Evolutionary conservation across 2,329 filamentous ascomycete genomes (phyloP), one percentile per base, ranked within the genome.

Genomic region (Xylariaceae sp.): DNA sequence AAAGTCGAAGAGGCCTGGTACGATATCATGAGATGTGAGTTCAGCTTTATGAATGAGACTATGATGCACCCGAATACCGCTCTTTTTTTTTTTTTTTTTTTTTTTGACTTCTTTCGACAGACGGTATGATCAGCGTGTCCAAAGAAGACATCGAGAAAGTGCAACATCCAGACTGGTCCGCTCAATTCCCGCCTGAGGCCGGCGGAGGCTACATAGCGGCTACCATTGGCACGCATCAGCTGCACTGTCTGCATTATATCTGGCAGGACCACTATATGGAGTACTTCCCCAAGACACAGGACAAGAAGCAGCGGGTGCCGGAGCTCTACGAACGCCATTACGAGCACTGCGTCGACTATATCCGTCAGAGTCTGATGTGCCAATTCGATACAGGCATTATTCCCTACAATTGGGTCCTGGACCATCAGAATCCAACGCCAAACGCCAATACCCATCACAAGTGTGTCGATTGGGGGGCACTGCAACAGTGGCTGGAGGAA

Each of bases 271-370:
- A 49, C 22, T 37, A 51, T 15, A 38, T 39, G 18, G 40, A 44
- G 4, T 47, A 49, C 33, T 47, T 51, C 39, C 9, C 45, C 3
- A 32, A 41, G 19, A 41, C 31, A 18, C 41, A 47, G 31, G 34
- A 42, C 19, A 51, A 51, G 44, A 39, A 39, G n/a, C 28, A 47
- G 38, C 31, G 36, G 11, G 40, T 47, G 8, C 46, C 49, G 11
- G 49, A 51, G 42, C 9, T 51, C 33, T 51, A 51, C 34, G 46
- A 51, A 36, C 43, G 44, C 24, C 46, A 51, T 30, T 51, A 47
- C 34, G 48, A 51, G 36, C 48, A 51, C 37, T 51, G 48, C 34
- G 43, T 51, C 11, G 49, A 51, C 33, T 47, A 46, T 12, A 49
- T 49, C 34, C 31, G 47, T 17, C 47, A 49, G 41, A 49, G 43